These are phyloP conservation scores for Penicillium occitanis DNA, from an alignment of 2,329 filamentous ascomycete genomes.

Conservation along the genomic window DNA sequence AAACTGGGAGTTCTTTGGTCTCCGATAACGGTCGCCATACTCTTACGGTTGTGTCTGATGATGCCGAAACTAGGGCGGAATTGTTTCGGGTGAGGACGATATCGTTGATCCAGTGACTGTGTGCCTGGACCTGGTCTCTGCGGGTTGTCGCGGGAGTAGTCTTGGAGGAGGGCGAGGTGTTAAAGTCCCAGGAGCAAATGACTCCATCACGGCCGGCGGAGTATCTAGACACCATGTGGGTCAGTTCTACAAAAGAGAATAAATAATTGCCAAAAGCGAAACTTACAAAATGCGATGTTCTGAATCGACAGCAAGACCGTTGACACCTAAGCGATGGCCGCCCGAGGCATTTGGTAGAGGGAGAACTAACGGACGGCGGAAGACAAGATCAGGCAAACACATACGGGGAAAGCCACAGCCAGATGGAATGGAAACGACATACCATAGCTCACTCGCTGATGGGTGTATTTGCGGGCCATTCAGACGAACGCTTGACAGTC, in stretches of 20 bases:
- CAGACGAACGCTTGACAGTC: conserved; percentile 25
- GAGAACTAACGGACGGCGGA: conserved; percentile 58
- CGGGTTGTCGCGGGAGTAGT: conserved; percentile 50
- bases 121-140: conserved; percentile 69
- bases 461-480: conserved; percentile 68
- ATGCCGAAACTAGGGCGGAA: conserved; percentile 78
- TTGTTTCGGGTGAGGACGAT: conserved; percentile 78
- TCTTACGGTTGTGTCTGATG: conserved; percentile 91
- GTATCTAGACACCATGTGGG: conserved; percentile 60
- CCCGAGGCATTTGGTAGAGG: conserved; percentile 72
- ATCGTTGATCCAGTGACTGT: conserved; percentile 97
- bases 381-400: not conserved
- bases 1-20: conserved; percentile 65
- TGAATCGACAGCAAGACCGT: conserved; percentile 85
- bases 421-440: conserved; percentile 32
- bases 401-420: not conserved
- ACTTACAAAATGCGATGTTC: conserved; percentile 81
- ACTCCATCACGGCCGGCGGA: conserved; percentile 94
- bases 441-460: conserved; percentile 69
- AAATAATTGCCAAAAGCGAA: not conserved
- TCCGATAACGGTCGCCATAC: conserved; percentile 77
- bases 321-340: conserved; percentile 90
- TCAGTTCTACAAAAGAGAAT: conserved; percentile 6
- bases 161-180: conserved; percentile 30
- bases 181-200: conserved; percentile 90